A percentile compares a stretch with the other conserved stretches of the same genome.
Evolutionary conservation across 2,329 filamentous ascomycete species (phyloP).

Genomic region (Berkeleyomyces rouxiae): DNA sequence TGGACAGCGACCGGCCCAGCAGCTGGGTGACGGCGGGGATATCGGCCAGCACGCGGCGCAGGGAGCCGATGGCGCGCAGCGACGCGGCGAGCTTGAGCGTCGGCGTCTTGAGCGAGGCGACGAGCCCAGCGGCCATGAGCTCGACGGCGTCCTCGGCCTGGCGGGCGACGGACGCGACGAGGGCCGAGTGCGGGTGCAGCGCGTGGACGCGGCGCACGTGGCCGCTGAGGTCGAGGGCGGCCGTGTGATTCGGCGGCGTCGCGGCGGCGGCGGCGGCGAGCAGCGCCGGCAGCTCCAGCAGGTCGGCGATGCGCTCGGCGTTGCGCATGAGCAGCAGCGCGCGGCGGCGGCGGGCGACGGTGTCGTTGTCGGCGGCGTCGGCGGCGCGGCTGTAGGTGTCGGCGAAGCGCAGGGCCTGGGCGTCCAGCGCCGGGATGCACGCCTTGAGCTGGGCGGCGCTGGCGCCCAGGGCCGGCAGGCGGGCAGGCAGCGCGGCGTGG

Average conservation of each 20-base stretch:
- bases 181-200: constrained; percentile 61
- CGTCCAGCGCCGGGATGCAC: constrained; percentile 63
- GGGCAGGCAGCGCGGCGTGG: constrained; percentile 54
- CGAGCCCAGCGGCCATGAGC: constrained; percentile 70
- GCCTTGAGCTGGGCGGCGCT: constrained; percentile 51
- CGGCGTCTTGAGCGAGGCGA: constrained; percentile 58
- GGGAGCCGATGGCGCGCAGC: constrained; percentile 80
- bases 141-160: constrained; percentile 82
- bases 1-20: background rate
- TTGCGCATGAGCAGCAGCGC: constrained; percentile 72
- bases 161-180: constrained; percentile 54
- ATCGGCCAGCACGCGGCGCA: constrained; percentile 74
- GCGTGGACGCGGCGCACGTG: constrained; percentile 77
- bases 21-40: constrained; percentile 16
- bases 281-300: constrained; percentile 75
- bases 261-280: constrained; percentile 62
- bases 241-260: constrained; percentile 59
- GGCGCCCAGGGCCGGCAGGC: constrained; percentile 52
- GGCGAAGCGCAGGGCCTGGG: constrained; percentile 63
- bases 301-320: constrained; percentile 74
- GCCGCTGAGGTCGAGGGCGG: constrained; percentile 79
- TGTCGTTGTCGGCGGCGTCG: constrained; percentile 38
- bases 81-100: constrained; percentile 76
- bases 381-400: constrained; percentile 58
- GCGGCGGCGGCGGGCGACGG: constrained; percentile 58